phyloP scores from a whole-genome alignment of 331 rosid species.

The Acacia concinna region DNA sequence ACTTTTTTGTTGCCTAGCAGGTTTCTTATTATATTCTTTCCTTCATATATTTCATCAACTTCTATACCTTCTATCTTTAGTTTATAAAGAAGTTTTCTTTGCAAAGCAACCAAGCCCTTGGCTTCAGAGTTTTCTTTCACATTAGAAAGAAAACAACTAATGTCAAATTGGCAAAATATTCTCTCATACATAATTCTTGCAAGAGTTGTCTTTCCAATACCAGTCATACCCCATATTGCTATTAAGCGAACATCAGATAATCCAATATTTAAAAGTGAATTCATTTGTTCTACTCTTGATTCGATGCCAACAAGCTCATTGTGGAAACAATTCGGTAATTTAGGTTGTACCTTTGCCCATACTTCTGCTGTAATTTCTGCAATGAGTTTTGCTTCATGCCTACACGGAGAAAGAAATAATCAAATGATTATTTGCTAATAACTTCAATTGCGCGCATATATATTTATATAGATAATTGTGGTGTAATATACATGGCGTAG shows the following conservation, averaged over 20 bases:
- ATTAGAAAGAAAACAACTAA: background rate
- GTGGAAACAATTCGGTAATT: background rate
- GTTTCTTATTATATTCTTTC: background rate
- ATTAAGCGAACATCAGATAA: background rate
- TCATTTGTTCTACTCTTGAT: background rate
- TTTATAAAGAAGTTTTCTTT: background rate
- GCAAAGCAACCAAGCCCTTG: background rate
- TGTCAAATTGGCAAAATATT: background rate
- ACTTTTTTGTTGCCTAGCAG: background rate
- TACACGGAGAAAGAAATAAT: background rate
- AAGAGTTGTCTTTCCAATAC: background rate
- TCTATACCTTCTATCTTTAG: background rate
- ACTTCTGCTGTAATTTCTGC: background rate
- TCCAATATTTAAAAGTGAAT: background rate
- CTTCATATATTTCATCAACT: background rate
- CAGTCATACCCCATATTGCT: background rate
- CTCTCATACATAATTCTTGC: background rate
- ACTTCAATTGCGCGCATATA: too few relatives aligned
- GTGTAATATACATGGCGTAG: too few relatives aligned
- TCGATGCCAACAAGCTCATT: background rate
- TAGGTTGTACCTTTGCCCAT: background rate
- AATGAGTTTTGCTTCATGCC: background rate
- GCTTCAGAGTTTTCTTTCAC: background rate
- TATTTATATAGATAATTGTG: too few relatives aligned
- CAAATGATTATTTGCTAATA: background rate